Percentiles rank a stretch among this genome's conserved stretches.
These are phyloP conservation scores for Gaertneriomyces sp. DNA, from an alignment of 192 early-diverging fungal species.

Conservation along the genomic window DNA sequence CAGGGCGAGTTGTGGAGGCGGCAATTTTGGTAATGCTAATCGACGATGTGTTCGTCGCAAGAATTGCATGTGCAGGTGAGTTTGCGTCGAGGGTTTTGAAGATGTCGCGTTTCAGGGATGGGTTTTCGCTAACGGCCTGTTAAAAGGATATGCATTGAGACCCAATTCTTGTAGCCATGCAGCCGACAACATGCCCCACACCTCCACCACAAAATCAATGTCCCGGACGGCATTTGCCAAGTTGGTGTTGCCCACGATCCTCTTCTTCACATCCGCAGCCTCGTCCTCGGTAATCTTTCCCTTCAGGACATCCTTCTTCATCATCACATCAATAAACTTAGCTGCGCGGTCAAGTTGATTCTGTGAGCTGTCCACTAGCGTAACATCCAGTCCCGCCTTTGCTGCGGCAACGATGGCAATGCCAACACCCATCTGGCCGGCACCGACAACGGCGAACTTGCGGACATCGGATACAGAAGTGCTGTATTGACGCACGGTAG, in stretches of 20 bases:
- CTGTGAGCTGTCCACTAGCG: slow-evolving; percentile 74
- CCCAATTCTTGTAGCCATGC: slow-evolving; percentile 1
- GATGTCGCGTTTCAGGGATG: slow-evolving; percentile 74
- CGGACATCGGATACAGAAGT: background rate
- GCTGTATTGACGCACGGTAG: no score
- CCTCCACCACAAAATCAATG: slow-evolving; percentile 88
- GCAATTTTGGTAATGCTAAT: slow-evolving; percentile 98
- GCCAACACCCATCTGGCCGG: slow-evolving; percentile 84
- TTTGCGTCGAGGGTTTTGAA: slow-evolving; percentile 72
- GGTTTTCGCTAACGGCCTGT: slow-evolving; percentile 83
- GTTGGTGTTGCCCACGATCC: slow-evolving; percentile 58
- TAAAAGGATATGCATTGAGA: slow-evolving; percentile 11
- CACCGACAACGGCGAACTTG: slow-evolving; percentile 75
- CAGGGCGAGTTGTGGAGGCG: slow-evolving; percentile 75
- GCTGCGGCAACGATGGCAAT: slow-evolving; percentile 89
- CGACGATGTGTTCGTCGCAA: slow-evolving; percentile 95
- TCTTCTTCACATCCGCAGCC: slow-evolving; percentile 53
- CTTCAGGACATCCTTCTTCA: slow-evolving; percentile 88
- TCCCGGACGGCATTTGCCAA: slow-evolving; percentile 56
- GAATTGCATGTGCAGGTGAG: slow-evolving; percentile 67
- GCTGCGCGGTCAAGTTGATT: slow-evolving; percentile 76
- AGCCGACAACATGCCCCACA: slow-evolving; percentile 3
- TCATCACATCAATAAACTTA: slow-evolving; percentile 69
- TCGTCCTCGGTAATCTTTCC: slow-evolving; percentile 80
- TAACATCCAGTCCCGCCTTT: slow-evolving; percentile 70